Conservation (phyloP, 1,139 yeast species). For the Nakaseomyces kungkrabaensis region DNA sequence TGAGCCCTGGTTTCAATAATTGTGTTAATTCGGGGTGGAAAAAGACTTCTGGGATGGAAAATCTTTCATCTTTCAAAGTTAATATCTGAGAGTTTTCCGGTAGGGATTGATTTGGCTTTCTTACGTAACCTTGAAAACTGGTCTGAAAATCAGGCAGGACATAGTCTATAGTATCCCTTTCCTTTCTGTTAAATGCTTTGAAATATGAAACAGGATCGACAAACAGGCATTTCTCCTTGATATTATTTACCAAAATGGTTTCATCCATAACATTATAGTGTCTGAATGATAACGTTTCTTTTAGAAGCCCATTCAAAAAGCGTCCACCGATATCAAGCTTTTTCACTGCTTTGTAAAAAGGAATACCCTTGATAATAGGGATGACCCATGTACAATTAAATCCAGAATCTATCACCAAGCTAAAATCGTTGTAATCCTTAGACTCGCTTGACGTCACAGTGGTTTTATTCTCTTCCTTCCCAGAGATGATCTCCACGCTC, state of each 20-base stretch:
- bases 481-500: conserved; percentile 11
- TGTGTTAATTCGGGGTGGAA: conserved; percentile 84
- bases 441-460: neutral
- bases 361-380: conserved; percentile 73
- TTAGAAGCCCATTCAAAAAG: conserved; percentile 65
- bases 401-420: conserved; percentile 79
- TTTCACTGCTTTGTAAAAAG: conserved; percentile 68
- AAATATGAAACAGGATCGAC: conserved; percentile 57
- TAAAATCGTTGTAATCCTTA: conserved; percentile 45
- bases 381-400: conserved; percentile 79
- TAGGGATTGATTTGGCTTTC: conserved; percentile 31
- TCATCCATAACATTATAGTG: conserved; percentile 94
- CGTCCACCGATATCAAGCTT: conserved; percentile 73
- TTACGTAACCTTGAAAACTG: conserved; percentile 57
- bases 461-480: conserved; percentile 10
- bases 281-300: conserved; percentile 79
- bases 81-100: conserved; percentile 54
- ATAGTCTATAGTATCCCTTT: conserved; percentile 46
- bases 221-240: conserved; percentile 74
- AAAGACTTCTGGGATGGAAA: conserved; percentile 75
- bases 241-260: conserved; percentile 70
- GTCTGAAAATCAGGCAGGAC: conserved; percentile 83
- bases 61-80: conserved; percentile 69
- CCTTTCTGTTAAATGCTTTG: conserved; percentile 40
- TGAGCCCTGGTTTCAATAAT: conserved; percentile 57